Evolutionary conservation across 768 basidiomycete species (phyloP).

Genomic region (Lentinula sp.): DNA sequence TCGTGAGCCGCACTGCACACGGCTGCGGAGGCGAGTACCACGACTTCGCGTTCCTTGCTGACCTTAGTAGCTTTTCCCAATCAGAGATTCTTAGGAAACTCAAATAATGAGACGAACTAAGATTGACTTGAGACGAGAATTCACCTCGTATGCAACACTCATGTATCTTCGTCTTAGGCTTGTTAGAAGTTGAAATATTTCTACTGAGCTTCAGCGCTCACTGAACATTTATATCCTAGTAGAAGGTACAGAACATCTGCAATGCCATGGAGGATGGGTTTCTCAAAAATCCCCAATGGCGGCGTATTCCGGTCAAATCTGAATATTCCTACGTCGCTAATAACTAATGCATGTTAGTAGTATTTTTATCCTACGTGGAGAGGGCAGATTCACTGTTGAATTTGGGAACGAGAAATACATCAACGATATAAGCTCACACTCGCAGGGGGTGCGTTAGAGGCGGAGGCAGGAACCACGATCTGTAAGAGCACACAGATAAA

Average conservation of each 20-base stretch:
- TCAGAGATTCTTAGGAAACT: background rate
- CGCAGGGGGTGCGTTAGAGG: constrained; percentile 73
- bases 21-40: constrained; percentile 77
- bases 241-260: constrained; percentile 75
- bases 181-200: background rate
- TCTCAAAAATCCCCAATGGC: constrained; percentile 85
- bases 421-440: constrained; percentile 26
- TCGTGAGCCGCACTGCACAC: constrained; percentile 22
- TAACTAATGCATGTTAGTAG: background rate
- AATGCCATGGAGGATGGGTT: constrained; percentile 83
- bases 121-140: constrained; percentile 64
- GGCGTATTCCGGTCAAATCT: constrained; percentile 93
- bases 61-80: constrained; percentile 60
- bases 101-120: constrained; percentile 51
- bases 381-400: constrained; percentile 91
- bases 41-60: constrained; percentile 71
- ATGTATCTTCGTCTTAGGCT: constrained; percentile 53
- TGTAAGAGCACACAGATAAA: constrained; percentile 18
- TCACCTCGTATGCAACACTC: constrained; percentile 89
- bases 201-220: constrained; percentile 26
- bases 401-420: constrained; percentile 26
- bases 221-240: constrained; percentile 91
- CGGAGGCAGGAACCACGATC: constrained; percentile 87
- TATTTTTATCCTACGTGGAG: constrained; percentile 56
- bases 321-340: background rate